Percentiles rank a stretch among this genome's conserved stretches.
Evolutionary conservation across 148 eudicot species (phyloP).

Genomic region (Rhododendron simsii): DNA sequence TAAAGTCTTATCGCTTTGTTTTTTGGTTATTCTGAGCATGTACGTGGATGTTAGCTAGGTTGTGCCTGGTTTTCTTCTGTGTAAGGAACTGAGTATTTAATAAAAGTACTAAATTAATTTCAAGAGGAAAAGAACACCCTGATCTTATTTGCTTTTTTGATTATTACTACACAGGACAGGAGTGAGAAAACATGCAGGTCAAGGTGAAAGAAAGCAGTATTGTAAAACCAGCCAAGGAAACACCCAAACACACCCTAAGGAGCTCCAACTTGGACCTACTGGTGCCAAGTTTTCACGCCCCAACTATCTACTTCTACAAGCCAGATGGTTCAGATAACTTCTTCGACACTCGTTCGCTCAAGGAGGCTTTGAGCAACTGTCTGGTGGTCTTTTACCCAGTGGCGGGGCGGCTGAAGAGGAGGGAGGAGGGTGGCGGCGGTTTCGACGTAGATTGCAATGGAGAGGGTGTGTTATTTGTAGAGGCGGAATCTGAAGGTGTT

Average conservation of each 20-base stretch:
- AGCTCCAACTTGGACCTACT: conserved; percentile 15
- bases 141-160: neutral
- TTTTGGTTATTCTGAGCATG: too few species aligned
- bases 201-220: neutral
- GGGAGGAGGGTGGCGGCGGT: neutral
- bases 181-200: neutral
- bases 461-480: conserved; percentile 16
- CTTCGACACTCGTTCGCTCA: conserved; percentile 1
- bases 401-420: conserved; percentile 7
- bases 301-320: conserved; percentile 11
- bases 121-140: neutral
- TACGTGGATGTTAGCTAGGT: too few species aligned
- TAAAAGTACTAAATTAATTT: too few species aligned
- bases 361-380: conserved; percentile 3
- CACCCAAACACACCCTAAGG: conserved; percentile 3
- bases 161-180: neutral
- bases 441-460: conserved; percentile 14
- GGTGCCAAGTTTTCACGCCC: conserved; percentile 1
- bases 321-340: conserved; percentile 4
- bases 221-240: neutral
- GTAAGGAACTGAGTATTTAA: too few species aligned
- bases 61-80: too few species aligned
- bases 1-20: too few species aligned
- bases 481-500: neutral
- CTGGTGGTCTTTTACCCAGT: conserved; percentile 14